These are phyloP conservation scores for Kodamaea hsintzibuensis DNA, from an alignment of 805 yeast species.

Conservation along the genomic window DNA sequence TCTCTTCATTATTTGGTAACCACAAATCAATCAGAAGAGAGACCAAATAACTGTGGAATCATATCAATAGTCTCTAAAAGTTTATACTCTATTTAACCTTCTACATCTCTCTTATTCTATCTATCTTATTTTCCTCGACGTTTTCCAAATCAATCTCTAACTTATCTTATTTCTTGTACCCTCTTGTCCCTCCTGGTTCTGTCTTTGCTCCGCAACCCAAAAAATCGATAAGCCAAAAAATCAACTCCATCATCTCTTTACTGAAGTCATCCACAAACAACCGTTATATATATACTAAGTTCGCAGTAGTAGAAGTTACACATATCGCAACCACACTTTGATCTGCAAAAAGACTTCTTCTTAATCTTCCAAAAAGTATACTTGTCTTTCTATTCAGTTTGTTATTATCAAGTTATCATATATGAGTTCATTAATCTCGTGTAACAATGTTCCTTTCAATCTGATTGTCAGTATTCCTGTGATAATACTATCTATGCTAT, in stretches of 20 bases:
- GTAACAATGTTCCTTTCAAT: slow-evolving; percentile 8
- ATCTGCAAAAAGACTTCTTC: background rate
- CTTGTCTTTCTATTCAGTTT: background rate
- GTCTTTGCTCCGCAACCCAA: background rate
- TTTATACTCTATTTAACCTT: background rate
- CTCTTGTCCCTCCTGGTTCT: too few species aligned
- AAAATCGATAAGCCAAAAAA: background rate
- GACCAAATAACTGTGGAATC: too few species aligned
- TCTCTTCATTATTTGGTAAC: background rate
- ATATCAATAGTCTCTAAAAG: background rate
- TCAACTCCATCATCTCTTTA: background rate
- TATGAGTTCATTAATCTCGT: background rate
- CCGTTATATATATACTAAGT: background rate
- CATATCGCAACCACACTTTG: background rate
- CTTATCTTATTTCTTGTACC: too few species aligned
- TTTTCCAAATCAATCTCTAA: too few species aligned
- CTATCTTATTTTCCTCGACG: too few species aligned
- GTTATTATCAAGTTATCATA: background rate
- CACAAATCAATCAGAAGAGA: background rate
- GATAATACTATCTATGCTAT: slow-evolving; percentile 2
- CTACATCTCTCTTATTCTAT: too few species aligned
- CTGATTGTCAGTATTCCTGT: slow-evolving; percentile 10
- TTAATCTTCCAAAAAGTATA: background rate
- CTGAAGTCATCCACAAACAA: background rate
- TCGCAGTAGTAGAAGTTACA: background rate